phyloP scores from a whole-genome alignment of 192 early-diverging fungal genomes.

The Gryganskiella cystojenkinii region DNA sequence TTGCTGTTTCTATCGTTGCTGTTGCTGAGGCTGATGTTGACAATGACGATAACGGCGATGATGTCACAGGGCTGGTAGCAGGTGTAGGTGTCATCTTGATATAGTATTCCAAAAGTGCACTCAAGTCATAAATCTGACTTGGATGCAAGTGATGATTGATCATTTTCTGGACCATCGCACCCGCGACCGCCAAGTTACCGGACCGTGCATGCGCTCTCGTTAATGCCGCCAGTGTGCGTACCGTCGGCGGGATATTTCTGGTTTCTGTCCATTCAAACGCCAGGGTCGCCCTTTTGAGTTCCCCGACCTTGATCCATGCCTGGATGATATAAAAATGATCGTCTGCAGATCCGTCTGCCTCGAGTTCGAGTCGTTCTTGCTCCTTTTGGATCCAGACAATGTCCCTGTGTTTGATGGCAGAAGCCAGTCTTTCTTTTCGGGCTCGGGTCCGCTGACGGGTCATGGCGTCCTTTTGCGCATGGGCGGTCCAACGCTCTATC shows the following conservation, averaged over 20 bases:
- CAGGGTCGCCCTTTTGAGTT: conserved; percentile 42
- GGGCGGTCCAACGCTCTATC: conserved; percentile 48
- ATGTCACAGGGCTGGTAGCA: background rate
- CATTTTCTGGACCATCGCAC: conserved; percentile 47
- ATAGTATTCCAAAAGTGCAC: conserved; percentile 39
- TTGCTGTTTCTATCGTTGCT: background rate
- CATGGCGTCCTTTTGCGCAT: conserved; percentile 32
- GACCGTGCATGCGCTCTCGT: conserved; percentile 34
- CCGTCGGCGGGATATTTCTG: conserved; percentile 8
- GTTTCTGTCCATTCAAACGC: conserved; percentile 48
- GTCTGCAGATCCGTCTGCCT: conserved; percentile 25
- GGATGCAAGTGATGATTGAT: conserved; percentile 21
- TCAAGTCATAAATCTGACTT: conserved; percentile 32
- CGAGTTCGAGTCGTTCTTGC: conserved; percentile 33
- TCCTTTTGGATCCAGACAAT: conserved; percentile 40
- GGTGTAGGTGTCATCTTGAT: conserved; percentile 29
- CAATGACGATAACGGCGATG: background rate
- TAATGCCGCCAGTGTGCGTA: conserved; percentile 33
- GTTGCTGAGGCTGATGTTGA: background rate
- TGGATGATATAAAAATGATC: conserved; percentile 50
- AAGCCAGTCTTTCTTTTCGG: conserved; percentile 31
- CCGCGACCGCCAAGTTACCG: conserved; percentile 31
- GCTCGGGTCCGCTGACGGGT: conserved; percentile 31
- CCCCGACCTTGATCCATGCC: conserved; percentile 45
- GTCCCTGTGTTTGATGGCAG: conserved; percentile 38